Base-by-base conservation (phyloP, 352 stramenopile genomes). In the Phytopythium aichiense region DNA sequence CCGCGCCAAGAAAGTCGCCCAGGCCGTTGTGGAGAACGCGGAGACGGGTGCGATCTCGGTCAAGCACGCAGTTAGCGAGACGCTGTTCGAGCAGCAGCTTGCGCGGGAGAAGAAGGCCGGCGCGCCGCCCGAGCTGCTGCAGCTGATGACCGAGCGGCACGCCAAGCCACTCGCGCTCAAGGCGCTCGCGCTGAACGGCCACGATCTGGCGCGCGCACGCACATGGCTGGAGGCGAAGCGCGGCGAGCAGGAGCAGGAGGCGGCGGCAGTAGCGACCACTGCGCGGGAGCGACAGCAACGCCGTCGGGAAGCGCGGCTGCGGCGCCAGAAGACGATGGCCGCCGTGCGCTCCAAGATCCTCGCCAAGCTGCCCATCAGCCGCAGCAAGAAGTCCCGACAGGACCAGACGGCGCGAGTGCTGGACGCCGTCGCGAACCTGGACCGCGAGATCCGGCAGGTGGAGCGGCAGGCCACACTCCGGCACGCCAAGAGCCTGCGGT, bases 391-490 rank as follows among this genome's bases (percentile, higher is more conserved):
- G 56, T 71, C 72, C 55, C 63, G 70, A 30, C 69, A 77, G 22
- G 61, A 51, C 9, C 73, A 81, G 38, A n/a, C 65, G 0, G 54
- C 60, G 13, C 63, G 61, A 31, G 9, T 81, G 42, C 38, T 74
- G 28, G 63, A 79, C 45, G 70, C 73, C 1, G 46, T 81, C 37
- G 54, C 55, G 60, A 77, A 81, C 55, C 64, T 81, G 35, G 73
- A 81, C 43, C 71, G 59, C 33, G 70, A 81, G 58, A 70, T 79
- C 65, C 28, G 50, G 31, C 20, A 67, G 31, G 70, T 76, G 15
- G 69, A 72, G 55, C 57, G 55, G 37, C 43, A 65, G 40, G 35
- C 42, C 13, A 46, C 40, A 22, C 12, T 46, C 43, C 35, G 40
- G 31, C 38, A 46, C 25, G 28, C 4, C 37, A 64, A 33, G 18